Base-by-base conservation (phyloP, 805 yeast genomes). In the Kuraishia cidri region DNA sequence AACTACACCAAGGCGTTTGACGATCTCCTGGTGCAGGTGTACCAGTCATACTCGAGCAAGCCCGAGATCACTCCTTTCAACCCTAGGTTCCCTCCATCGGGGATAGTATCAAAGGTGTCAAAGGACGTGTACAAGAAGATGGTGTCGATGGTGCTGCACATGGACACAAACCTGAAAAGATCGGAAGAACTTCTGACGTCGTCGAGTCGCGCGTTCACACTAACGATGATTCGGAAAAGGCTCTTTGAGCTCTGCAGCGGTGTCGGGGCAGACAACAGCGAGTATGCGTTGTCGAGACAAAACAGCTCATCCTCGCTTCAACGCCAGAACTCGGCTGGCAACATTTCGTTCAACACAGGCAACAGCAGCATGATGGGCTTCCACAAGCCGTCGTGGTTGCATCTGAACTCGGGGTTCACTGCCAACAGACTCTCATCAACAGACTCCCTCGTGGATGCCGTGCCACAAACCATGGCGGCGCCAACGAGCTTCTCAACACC, bases 21-120 rank as follows among this genome's bases (percentile, higher is more conserved):
- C 41, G 57, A 54, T 15, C 44, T 69, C 10, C 50, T 78, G 16
- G 44, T 64, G 43, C 61, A 60, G 25, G 58, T 63, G 4, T 76
- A 75, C 44, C 69, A 69, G 32, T 45, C 56, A 6, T 60, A 69
- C 35, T 64, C 70, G 11, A 62, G 62, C 30, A 73, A 68, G 43
- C 86, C 87, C 5, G 69, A 73, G 22, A 60, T 66, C 6, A 79
- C 88, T 0, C 88, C 88, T 0, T 79, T 79, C 46, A 77, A 77
- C 40, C 68, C 72, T 12, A 49, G 62, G 26, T 69, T 69, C 44
- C 87, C 86, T 6, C 86, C 87, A 0, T 65, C 78, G 1, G 86
- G 86, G 1, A 65, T 79, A 3, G 61, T 77, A 14, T 73, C 75
- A 26, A 63, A 64, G 33, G 78, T 77, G 0, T 70, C 83, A 5